Conservation (phyloP, 768 basidiomycete species). For the Tylopilus sp. region DNA sequence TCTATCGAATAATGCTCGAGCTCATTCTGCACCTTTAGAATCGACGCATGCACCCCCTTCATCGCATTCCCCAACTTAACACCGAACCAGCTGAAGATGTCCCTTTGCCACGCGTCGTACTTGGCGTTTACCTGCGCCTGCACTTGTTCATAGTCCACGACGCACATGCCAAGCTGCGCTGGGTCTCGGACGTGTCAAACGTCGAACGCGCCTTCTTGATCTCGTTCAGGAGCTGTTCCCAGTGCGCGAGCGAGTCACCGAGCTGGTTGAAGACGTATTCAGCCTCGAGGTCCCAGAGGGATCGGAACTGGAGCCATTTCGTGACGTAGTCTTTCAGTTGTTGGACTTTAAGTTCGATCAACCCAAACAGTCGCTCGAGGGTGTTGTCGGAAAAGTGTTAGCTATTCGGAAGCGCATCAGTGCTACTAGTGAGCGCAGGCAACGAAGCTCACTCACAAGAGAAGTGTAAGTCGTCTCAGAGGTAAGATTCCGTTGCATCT, state of each 20-base stretch:
- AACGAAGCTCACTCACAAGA: constrained; percentile 49
- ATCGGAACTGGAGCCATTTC: constrained; percentile 99
- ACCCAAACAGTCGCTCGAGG: constrained; percentile 74
- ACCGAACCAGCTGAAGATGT: constrained; percentile 90
- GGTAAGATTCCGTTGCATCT: constrained; percentile 68
- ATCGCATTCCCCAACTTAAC: constrained; percentile 90
- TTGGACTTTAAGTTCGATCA: constrained; percentile 86
- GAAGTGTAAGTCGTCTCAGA: constrained; percentile 81
- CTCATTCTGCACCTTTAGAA: constrained; percentile 91
- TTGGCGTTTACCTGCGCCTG: constrained; percentile 97
- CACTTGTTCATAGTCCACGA: constrained; percentile 97
- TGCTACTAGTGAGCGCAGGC: neutral
- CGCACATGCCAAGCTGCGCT: constrained; percentile 85
- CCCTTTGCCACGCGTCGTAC: constrained; percentile 97
- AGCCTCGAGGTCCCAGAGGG: constrained; percentile 95
- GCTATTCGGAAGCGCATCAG: constrained; percentile 38
- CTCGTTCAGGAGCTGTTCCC: constrained; percentile 95
- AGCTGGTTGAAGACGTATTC: constrained; percentile 96
- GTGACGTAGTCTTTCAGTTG: constrained; percentile 87
- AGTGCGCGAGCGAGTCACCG: constrained; percentile 88
- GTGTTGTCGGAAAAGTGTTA: constrained; percentile 73
- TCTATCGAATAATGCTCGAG: constrained; percentile 97
- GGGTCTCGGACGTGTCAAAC: constrained; percentile 95
- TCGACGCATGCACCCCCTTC: constrained; percentile 96
- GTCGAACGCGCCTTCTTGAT: constrained; percentile 96